A percentile compares a stretch with the other conserved stretches of the same genome.
phyloP scores from a whole-genome alignment of 176 grass and related monocot genomes.

The Aegilops longissima region DNA sequence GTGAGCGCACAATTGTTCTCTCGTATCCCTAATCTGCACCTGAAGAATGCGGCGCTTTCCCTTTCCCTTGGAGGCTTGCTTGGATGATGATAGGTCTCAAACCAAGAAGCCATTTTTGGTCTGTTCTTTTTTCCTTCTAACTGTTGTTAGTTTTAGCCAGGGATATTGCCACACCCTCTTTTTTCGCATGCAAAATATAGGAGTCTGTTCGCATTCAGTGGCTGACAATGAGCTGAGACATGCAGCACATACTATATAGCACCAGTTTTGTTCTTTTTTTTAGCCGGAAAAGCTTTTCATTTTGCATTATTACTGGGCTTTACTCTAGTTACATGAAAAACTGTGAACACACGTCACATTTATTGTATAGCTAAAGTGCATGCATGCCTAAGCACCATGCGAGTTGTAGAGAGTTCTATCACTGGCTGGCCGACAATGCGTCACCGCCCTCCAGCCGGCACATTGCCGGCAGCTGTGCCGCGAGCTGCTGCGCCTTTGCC shows the following conservation, averaged over 20 bases:
- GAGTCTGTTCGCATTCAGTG: constrained; percentile 17
- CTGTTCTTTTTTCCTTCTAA: constrained; percentile 22
- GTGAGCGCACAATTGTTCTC: not conserved
- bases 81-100: constrained; percentile 13
- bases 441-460: constrained; percentile 4
- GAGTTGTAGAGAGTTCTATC: not conserved
- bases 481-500: not conserved
- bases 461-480: constrained; percentile 9
- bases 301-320: not conserved
- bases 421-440: not conserved
- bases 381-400: not conserved
- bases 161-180: constrained; percentile 1
- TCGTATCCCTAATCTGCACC: not conserved
- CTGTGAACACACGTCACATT: not conserved
- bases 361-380: not conserved
- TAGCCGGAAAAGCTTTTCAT: not conserved
- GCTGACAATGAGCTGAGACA: constrained; percentile 5
- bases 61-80: constrained; percentile 5
- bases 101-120: constrained; percentile 40
- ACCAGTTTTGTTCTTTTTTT: not conserved
- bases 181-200: constrained; percentile 40
- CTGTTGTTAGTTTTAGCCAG: constrained; percentile 28
- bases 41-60: not conserved
- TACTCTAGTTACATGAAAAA: not conserved
- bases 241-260: not conserved